phyloP scores from a whole-genome alignment of 2,329 filamentous ascomycete genomes.

The Fusarium sp. region DNA sequence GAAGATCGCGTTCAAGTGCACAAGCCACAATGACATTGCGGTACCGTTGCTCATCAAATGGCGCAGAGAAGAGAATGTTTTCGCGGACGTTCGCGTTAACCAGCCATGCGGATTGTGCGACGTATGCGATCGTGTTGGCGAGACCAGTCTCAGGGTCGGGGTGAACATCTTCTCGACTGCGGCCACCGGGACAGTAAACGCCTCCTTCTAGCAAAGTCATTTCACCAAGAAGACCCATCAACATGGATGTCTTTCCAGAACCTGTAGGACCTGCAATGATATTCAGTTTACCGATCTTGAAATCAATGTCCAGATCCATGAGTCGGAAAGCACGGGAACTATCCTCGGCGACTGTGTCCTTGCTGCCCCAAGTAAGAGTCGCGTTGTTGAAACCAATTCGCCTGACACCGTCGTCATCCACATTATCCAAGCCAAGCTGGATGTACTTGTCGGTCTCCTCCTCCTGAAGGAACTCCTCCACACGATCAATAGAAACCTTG shows the following conservation, averaged over 20 bases:
- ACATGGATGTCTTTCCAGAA: conserved; percentile 92
- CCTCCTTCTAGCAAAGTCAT: conserved; percentile 88
- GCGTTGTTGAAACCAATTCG: conserved; percentile 87
- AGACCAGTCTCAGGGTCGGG: conserved; percentile 86
- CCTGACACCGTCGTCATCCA: conserved; percentile 75
- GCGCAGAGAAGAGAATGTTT: conserved; percentile 91
- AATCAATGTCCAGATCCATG: conserved; percentile 84
- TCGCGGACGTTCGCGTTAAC: conserved; percentile 96
- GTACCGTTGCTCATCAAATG: conserved; percentile 85
- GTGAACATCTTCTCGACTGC: conserved; percentile 85
- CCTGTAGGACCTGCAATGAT: conserved; percentile 94
- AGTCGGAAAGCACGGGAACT: conserved; percentile 83
- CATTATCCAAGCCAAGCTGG: conserved; percentile 78
- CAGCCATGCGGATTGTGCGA: conserved; percentile 96
- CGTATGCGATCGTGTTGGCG: conserved; percentile 93
- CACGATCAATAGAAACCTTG: conserved; percentile 95
- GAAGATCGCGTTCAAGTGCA: conserved; percentile 88
- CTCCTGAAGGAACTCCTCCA: conserved; percentile 92
- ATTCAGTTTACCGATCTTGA: conserved; percentile 87
- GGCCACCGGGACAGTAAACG: conserved; percentile 86
- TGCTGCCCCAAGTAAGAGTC: conserved; percentile 89
- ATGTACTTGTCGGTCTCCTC: conserved; percentile 96
- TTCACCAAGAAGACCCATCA: conserved; percentile 96
- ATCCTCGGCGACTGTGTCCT: conserved; percentile 69
- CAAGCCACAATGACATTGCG: conserved; percentile 90